A percentile compares a stretch with the other conserved stretches of the same genome.
Evolutionary conservation across 2,329 filamentous ascomycete species (phyloP).

Genomic region (Mollisiaceae sp.): DNA sequence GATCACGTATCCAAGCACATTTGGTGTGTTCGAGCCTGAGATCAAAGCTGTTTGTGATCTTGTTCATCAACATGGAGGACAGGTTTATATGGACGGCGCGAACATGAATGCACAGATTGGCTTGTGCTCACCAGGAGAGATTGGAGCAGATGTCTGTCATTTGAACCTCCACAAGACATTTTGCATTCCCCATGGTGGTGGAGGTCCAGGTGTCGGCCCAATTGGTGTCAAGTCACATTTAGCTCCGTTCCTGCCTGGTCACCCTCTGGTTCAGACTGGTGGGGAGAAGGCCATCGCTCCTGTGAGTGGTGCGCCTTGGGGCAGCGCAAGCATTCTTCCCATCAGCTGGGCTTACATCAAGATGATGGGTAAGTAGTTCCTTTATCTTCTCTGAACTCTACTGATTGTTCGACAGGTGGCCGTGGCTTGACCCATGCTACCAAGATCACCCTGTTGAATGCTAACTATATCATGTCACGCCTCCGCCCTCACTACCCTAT

Average conservation of each 20-base stretch:
- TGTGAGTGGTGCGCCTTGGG: constrained; percentile 82
- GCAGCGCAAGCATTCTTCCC: constrained; percentile 88
- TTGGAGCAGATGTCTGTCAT: constrained; percentile 96
- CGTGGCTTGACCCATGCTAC: constrained; percentile 86
- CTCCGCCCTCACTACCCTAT: constrained; percentile 87
- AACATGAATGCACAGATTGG: constrained; percentile 99
- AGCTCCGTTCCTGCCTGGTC: constrained; percentile 72
- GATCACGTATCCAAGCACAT: constrained; percentile 96
- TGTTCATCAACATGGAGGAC: constrained; percentile 86
- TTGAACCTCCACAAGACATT: constrained; percentile 99
- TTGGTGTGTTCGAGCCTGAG: constrained; percentile 90
- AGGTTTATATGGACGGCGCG: constrained; percentile 98
- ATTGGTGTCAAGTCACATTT: constrained; percentile 90
- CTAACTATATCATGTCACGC: constrained; percentile 92
- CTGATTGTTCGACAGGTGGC: constrained; percentile 48
- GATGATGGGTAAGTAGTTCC: constrained; percentile 73
- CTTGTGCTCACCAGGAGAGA: constrained; percentile 90
- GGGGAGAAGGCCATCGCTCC: constrained; percentile 66
- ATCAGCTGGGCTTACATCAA: constrained; percentile 96
- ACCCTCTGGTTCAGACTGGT: constrained; percentile 64
- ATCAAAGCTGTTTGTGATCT: constrained; percentile 85
- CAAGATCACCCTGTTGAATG: constrained; percentile 91
- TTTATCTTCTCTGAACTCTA: constrained; percentile 23
- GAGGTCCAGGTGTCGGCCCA: constrained; percentile 90
- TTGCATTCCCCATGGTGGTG: constrained; percentile 95